Evolutionary conservation across 169 alveolate genomes (phyloP).

Genomic region (Plasmodium adleri): DNA sequence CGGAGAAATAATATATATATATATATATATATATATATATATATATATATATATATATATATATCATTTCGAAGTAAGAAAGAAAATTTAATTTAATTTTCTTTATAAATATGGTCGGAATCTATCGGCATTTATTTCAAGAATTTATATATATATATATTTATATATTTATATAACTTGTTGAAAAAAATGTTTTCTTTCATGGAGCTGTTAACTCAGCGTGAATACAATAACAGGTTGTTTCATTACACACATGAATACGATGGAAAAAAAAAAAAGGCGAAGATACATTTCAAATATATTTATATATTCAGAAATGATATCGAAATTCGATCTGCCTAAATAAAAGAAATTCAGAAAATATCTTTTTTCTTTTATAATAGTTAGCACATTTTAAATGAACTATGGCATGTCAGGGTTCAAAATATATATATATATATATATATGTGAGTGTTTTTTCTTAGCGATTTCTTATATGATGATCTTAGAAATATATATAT

Average conservation of each 20-base stretch:
- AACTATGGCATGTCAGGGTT: too few species aligned
- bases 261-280: constrained; percentile 37
- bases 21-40: neutral
- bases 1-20: neutral
- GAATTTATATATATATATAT: neutral
- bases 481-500: too few species aligned
- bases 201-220: constrained; percentile 75
- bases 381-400: constrained; percentile 17
- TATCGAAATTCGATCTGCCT: constrained; percentile 61
- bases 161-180: neutral
- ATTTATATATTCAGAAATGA: constrained; percentile 2
- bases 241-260: constrained; percentile 58
- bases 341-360: constrained; percentile 16
- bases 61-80: constrained; percentile 46
- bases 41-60: neutral
- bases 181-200: constrained; percentile 18
- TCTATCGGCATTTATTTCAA: constrained; percentile 52
- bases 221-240: constrained; percentile 75
- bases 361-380: constrained; percentile 7
- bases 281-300: constrained; percentile 5
- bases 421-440: too few species aligned
- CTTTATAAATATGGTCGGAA: constrained; percentile 35
- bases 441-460: too few species aligned
- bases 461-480: too few species aligned
- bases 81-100: constrained; percentile 17